Evolutionary conservation across 441 rosid species (phyloP).

Genomic region (Pelargonium fulgidum): DNA sequence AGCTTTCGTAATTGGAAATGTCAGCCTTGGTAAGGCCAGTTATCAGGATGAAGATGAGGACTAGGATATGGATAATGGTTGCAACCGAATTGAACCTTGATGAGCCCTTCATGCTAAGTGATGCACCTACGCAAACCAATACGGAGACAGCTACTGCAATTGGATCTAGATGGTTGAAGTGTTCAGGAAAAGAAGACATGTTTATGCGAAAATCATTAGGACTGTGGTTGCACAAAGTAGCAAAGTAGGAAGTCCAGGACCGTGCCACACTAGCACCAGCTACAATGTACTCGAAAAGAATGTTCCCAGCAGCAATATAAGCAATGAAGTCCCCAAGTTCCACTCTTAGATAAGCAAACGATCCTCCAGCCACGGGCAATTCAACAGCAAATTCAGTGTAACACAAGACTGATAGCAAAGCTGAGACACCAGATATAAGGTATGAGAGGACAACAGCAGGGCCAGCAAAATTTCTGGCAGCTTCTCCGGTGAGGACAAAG

Average conservation of each 20-base stretch:
- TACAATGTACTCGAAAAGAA: constrained; percentile 58
- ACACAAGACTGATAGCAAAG: constrained; percentile 63
- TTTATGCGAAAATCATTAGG: constrained; percentile 46
- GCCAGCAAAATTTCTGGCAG: constrained; percentile 47
- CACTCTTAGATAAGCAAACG: constrained; percentile 61
- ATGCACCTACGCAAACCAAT: constrained; percentile 33
- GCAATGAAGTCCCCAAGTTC: constrained; percentile 79
- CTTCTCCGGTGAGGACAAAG: constrained; percentile 74
- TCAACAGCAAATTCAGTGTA: constrained; percentile 69
- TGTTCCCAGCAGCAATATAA: constrained; percentile 71
- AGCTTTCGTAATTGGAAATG: constrained; percentile 29
- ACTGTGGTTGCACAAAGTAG: constrained; percentile 46
- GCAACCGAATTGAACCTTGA: constrained; percentile 52
- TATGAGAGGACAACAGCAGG: constrained; percentile 66
- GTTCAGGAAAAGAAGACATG: constrained; percentile 27
- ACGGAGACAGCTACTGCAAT: constrained; percentile 42
- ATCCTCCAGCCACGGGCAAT: constrained; percentile 71
- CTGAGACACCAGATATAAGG: constrained; percentile 52
- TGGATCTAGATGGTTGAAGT: constrained; percentile 52
- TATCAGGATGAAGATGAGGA: constrained; percentile 45
- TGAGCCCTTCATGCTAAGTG: constrained; percentile 51
- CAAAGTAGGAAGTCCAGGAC: constrained; percentile 73
- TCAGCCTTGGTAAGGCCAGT: constrained; percentile 48
- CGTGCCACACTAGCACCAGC: constrained; percentile 63
- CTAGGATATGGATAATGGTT: constrained; percentile 37